Conservation (phyloP, 306 rosid genomes). For the Inga laurina region DNA sequence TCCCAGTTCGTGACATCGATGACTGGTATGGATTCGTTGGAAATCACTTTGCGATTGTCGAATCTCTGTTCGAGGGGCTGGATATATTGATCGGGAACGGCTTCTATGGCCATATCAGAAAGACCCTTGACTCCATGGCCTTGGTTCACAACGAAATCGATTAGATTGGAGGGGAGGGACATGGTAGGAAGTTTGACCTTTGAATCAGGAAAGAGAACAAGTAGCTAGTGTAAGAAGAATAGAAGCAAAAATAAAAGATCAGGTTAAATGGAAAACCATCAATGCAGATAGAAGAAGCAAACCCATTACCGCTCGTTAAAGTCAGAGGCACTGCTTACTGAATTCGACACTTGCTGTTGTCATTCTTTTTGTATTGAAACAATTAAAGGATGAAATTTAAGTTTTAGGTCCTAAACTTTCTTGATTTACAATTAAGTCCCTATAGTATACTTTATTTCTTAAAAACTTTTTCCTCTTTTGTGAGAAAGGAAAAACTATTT, state of each 20-base stretch:
- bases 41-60: slow-evolving; percentile 23
- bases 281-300: not conserved
- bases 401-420: too few species aligned
- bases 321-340: not conserved
- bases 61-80: slow-evolving; percentile 41
- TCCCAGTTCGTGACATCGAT: slow-evolving; percentile 43
- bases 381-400: too few species aligned
- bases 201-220: not conserved
- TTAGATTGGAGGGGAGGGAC: slow-evolving; percentile 35
- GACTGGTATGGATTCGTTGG: slow-evolving; percentile 38
- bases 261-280: not conserved
- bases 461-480: too few species aligned
- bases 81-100: slow-evolving; percentile 37
- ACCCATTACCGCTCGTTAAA: not conserved
- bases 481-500: too few species aligned
- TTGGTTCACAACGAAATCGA: slow-evolving; percentile 42
- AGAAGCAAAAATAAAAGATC: not conserved
- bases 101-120: slow-evolving; percentile 32
- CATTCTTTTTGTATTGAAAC: too few species aligned
- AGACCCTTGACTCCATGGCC: slow-evolving; percentile 50
- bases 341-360: not conserved
- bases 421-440: too few species aligned
- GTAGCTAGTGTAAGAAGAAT: not conserved
- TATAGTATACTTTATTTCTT: too few species aligned
- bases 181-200: not conserved